These are phyloP conservation scores for Fusarium secorum DNA, from an alignment of 2,329 filamentous ascomycete species.

Conservation along the genomic window DNA sequence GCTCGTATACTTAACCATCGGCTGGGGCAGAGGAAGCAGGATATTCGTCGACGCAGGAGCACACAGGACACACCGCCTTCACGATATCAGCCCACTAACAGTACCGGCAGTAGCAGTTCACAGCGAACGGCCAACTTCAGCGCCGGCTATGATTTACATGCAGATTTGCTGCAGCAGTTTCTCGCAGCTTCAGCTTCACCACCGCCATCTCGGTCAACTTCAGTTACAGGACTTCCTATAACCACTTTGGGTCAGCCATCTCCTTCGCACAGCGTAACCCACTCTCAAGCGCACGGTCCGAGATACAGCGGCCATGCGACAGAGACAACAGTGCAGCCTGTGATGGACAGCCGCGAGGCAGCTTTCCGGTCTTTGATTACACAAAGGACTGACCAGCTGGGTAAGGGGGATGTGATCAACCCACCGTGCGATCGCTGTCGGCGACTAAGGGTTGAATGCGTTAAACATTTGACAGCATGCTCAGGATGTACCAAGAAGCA, in stretches of 20 bases:
- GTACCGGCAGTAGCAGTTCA: constrained; percentile 9
- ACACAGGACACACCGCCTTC: constrained; percentile 47
- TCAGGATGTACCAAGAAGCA: constrained; percentile 90
- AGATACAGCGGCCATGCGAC: constrained; percentile 31
- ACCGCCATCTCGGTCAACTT: constrained; percentile 41
- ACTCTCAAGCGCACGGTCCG: constrained; percentile 29
- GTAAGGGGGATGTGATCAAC: constrained; percentile 76
- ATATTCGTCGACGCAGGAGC: constrained; percentile 43
- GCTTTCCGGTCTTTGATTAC: constrained; percentile 67
- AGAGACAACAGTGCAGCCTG: constrained; percentile 38
- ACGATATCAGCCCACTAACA: constrained; percentile 48
- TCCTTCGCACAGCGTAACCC: constrained; percentile 34
- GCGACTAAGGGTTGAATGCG: constrained; percentile 79
- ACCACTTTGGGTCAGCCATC: constrained; percentile 40
- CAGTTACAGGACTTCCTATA: constrained; percentile 39
- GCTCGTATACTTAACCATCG: constrained; percentile 83
- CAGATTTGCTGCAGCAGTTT: constrained; percentile 65
- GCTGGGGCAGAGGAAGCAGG: constrained; percentile 53
- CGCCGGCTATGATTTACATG: constrained; percentile 58
- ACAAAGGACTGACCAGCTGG: constrained; percentile 76
- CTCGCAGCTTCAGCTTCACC: constrained; percentile 34
- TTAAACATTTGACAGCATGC: constrained; percentile 87
- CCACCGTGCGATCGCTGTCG: constrained; percentile 87
- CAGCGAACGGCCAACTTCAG: constrained; percentile 40
- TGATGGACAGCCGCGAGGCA: constrained; percentile 43